Conservation (phyloP, 2,329 filamentous ascomycete species). For the Thielaviopsis punctulata region DNA sequence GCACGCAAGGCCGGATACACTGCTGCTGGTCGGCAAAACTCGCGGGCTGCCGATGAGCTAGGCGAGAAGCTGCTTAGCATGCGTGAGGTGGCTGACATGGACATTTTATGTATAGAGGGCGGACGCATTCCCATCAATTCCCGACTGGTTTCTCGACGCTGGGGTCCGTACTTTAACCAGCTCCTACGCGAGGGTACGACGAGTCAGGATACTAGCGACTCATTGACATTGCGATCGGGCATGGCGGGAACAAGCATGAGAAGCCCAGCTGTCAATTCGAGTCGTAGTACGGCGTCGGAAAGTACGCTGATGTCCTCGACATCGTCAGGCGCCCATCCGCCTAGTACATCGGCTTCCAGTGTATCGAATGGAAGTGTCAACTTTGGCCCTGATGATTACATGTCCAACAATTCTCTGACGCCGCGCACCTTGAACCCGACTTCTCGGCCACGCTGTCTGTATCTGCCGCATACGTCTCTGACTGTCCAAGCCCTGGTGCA, state of each 20-base stretch:
- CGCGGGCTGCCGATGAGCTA: constrained; percentile 64
- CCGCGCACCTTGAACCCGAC: constrained; percentile 39
- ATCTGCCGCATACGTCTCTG: constrained; percentile 79
- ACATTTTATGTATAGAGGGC: constrained; percentile 78
- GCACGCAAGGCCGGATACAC: constrained; percentile 45
- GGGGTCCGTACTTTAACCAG: constrained; percentile 93
- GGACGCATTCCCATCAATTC: constrained; percentile 91
- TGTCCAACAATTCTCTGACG: constrained; percentile 35
- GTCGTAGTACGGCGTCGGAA: constrained; percentile 32
- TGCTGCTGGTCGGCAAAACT: constrained; percentile 60
- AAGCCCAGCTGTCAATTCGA: constrained; percentile 34
- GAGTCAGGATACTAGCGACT: constrained; percentile 50
- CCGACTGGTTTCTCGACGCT: constrained; percentile 66
- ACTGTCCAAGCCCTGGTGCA: constrained; percentile 83
- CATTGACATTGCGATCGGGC: constrained; percentile 54
- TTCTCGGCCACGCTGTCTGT: constrained; percentile 68
- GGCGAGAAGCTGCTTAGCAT: constrained; percentile 64
- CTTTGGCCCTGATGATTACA: constrained; percentile 23
- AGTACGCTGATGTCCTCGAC: constrained; percentile 24
- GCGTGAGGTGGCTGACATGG: constrained; percentile 90
- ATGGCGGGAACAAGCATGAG: constrained; percentile 30
- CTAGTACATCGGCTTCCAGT: constrained; percentile 28
- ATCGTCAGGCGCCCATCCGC: constrained; percentile 23
- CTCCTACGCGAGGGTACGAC: constrained; percentile 67
- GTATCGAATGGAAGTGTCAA: constrained; percentile 21